Evolutionary conservation across 179 eudicot species (phyloP), one percentile per base, ranked within the genome.

Genomic region (Heliamphora ciliata): DNA sequence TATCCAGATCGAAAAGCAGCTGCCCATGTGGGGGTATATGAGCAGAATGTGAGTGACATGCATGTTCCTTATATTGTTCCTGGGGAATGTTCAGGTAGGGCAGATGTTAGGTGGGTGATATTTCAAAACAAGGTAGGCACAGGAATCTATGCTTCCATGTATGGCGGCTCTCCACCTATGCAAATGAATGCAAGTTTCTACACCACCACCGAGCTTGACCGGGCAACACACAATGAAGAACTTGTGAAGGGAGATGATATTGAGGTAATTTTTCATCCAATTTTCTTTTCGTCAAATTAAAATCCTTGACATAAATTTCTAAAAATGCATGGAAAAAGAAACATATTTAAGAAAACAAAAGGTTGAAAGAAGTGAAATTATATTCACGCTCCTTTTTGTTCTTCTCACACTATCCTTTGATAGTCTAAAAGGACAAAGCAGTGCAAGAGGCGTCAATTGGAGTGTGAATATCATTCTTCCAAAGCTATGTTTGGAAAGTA

Each of bases 31-130:
- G 98, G 91, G 65, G 75, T 90, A 72, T 89, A 96, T 65, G 94
- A 91, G 82, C 86, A 90, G 83, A 88, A 86, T 9, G 97, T 94
- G 71, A 83, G 84, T 76, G 93, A 91, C 77, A 87, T 96, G 99
- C 98, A 96, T 83, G 98, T 94, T 80, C 99, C 99, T 9, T 96
- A 96, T 82, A 94, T 92, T 77, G 94, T 89, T 88, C 99, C 99
- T 40, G 93, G 88, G 59, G 99, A 96, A 87, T 91, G 92, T 82
- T 90, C 94, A 59, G 99, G 99, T 47, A 86, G 98, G 84, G 90
- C 99, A 7, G 99, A 96, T 84, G 94, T 96, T 60, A 92, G 99
- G 86, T 96, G 99, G 99, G 92, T 92, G 77, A 87, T 94, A 67
- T 87, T 94, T 86, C 90, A 85, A 80, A 90, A 92, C 70, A 85